Percentiles rank a stretch among this genome's conserved stretches.
These are phyloP conservation scores for Leptodermis oblonga DNA, from an alignment of 257 asterid genomes.

Conservation along the genomic window DNA sequence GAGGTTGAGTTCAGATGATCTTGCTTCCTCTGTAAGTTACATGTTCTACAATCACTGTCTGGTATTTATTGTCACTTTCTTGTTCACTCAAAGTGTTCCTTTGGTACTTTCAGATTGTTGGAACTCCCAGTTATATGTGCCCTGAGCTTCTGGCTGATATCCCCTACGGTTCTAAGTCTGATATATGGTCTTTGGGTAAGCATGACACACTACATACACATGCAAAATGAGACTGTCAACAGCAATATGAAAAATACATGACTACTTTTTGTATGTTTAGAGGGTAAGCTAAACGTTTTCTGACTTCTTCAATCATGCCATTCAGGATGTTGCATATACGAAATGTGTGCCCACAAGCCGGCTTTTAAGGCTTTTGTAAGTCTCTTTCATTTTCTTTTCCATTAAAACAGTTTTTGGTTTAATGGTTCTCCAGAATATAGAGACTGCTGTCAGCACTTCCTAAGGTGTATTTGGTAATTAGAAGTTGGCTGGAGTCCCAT, in stretches of 20 bases:
- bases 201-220: constrained; percentile 1
- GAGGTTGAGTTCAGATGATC: constrained; percentile 76
- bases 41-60: constrained; percentile 13
- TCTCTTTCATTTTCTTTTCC: constrained; percentile 21
- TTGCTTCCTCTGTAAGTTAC: constrained; percentile 80
- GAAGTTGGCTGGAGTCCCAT: background rate
- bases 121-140: constrained; percentile 97
- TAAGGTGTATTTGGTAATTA: background rate
- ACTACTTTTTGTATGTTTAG: background rate
- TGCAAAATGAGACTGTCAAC: background rate
- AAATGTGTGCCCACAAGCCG: constrained; percentile 85
- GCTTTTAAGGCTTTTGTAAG: constrained; percentile 98
- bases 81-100: constrained; percentile 18
- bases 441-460: background rate
- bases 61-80: constrained; percentile 11
- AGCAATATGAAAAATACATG: background rate
- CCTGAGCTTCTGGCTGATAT: constrained; percentile 96
- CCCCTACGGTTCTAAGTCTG: constrained; percentile 93
- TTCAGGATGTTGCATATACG: constrained; percentile 92
- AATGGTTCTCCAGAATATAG: background rate
- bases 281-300: constrained; percentile 1
- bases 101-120: constrained; percentile 61
- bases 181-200: constrained; percentile 93
- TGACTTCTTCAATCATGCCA: constrained; percentile 21
- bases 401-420: background rate